phyloP scores from a whole-genome alignment of 1,139 yeast species.

The Hemisphaericaspora xylanilytica region DNA sequence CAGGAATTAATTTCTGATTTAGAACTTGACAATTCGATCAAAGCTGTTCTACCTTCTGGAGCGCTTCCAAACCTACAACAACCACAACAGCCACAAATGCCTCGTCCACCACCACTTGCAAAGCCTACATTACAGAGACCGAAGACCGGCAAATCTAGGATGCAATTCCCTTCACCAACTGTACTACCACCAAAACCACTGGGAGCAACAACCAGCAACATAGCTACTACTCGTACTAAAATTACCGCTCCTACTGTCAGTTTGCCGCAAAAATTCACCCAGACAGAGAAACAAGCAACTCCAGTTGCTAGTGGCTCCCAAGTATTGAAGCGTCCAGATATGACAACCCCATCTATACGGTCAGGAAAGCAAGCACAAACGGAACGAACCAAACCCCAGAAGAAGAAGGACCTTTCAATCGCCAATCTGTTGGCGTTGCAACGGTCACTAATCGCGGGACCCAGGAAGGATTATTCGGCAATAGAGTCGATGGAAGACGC shows the following conservation, averaged over 20 bases:
- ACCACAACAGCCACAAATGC: slow-evolving; percentile 2
- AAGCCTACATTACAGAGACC: background rate
- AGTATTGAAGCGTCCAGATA: background rate
- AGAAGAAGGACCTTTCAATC: slow-evolving; percentile 38
- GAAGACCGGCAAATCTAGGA: background rate
- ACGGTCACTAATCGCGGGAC: slow-evolving; percentile 37
- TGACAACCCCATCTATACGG: background rate
- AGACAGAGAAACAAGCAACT: too few species aligned
- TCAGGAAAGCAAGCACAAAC: background rate
- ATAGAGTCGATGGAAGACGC: slow-evolving; percentile 26
- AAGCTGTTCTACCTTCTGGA: slow-evolving; percentile 5
- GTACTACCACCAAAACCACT: background rate
- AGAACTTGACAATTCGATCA: slow-evolving; percentile 32
- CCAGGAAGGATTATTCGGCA: slow-evolving; percentile 27
- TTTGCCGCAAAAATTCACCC: too few species aligned
- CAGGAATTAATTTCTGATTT: slow-evolving; percentile 52
- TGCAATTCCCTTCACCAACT: background rate
- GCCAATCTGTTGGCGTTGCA: slow-evolving; percentile 66
- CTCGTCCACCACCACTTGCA: background rate
- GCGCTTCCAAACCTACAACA: too few species aligned
- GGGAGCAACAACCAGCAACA: background rate
- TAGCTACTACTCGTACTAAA: slow-evolving; percentile 33
- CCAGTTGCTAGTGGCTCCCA: background rate
- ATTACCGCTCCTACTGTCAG: too few species aligned
- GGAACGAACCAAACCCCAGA: slow-evolving; percentile 1